Evolutionary conservation across 2,329 filamentous ascomycete genomes (phyloP).

Genomic region (Cladosporium colombiae): DNA sequence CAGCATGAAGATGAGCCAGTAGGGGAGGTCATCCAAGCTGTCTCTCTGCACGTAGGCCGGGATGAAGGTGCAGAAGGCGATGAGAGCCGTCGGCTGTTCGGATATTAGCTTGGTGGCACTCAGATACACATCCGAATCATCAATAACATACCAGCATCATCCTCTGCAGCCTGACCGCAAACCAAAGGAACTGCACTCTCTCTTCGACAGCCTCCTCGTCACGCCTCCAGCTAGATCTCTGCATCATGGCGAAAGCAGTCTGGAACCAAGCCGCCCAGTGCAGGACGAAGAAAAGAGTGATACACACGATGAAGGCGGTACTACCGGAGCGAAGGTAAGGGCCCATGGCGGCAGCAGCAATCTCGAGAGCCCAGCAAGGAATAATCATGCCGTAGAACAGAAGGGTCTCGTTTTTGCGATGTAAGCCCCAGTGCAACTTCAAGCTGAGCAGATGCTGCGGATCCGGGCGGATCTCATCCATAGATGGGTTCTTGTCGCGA

Average conservation of each 20-base stretch:
- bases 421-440: constrained; percentile 35
- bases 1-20: constrained; percentile 39
- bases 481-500: constrained; percentile 18
- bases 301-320: constrained; percentile 30
- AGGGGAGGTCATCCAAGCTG: constrained; percentile 31
- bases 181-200: constrained; percentile 35
- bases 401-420: constrained; percentile 27
- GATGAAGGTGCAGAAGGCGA: constrained; percentile 36
- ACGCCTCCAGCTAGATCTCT: constrained; percentile 37
- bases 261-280: constrained; percentile 38
- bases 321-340: constrained; percentile 26
- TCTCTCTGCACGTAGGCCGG: constrained; percentile 35
- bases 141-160: constrained; percentile 33
- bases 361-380: constrained; percentile 33
- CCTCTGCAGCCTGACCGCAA: constrained; percentile 36
- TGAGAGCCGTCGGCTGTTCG: constrained; percentile 33
- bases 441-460: constrained; percentile 21
- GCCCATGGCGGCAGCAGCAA: constrained; percentile 32
- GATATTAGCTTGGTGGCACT: constrained; percentile 15
- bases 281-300: constrained; percentile 31
- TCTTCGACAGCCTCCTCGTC: constrained; percentile 37
- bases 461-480: constrained; percentile 20
- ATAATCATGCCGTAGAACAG: constrained; percentile 36
- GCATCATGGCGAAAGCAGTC: constrained; percentile 36
- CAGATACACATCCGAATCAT: background rate